Evolutionary conservation across 1,139 yeast species (phyloP).

Genomic region (Hansenula sp.): DNA sequence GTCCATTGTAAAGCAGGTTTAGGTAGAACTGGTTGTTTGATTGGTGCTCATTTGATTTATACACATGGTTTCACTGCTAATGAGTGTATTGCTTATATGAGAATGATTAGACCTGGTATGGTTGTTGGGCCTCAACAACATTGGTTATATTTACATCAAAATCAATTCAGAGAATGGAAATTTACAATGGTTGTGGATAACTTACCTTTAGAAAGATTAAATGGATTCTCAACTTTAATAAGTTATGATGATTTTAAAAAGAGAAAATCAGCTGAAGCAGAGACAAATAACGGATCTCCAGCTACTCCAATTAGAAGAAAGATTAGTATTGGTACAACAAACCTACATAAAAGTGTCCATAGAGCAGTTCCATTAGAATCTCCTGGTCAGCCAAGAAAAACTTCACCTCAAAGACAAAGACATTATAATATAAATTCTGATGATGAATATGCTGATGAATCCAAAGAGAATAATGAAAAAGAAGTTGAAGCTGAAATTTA

Average conservation of each 20-base stretch:
- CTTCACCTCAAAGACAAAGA: slow-evolving; percentile 26
- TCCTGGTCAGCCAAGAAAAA: slow-evolving; percentile 96
- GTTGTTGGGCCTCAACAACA: slow-evolving; percentile 99
- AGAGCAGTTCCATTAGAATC: slow-evolving; percentile 86
- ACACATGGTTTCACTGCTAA: slow-evolving; percentile 96
- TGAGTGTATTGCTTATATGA: slow-evolving; percentile 94
- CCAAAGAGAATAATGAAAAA: slow-evolving; percentile 9
- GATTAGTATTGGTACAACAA: slow-evolving; percentile 56
- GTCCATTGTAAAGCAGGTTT: slow-evolving; percentile 98
- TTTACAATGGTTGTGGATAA: slow-evolving; percentile 83
- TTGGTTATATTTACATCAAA: slow-evolving; percentile 94
- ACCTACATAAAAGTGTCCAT: slow-evolving; percentile 61
- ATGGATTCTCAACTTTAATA: slow-evolving; percentile 73
- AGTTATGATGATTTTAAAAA: slow-evolving; percentile 28
- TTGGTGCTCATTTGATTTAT: slow-evolving; percentile 94
- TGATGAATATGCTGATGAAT: slow-evolving; percentile 11
- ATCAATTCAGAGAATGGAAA: slow-evolving; percentile 94
- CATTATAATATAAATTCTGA: slow-evolving; percentile 16
- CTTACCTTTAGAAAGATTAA: slow-evolving; percentile 65
- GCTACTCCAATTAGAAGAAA: slow-evolving; percentile 74
- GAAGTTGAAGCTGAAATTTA: slow-evolving; percentile 6
- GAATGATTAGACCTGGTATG: slow-evolving; percentile 97
- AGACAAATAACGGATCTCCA: slow-evolving; percentile 38
- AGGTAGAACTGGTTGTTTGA: slow-evolving; percentile 95
- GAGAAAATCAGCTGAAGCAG: slow-evolving; percentile 12